These are phyloP conservation scores for Phytophthora cryptogea DNA, from an alignment of 352 stramenopile genomes.

Conservation along the genomic window DNA sequence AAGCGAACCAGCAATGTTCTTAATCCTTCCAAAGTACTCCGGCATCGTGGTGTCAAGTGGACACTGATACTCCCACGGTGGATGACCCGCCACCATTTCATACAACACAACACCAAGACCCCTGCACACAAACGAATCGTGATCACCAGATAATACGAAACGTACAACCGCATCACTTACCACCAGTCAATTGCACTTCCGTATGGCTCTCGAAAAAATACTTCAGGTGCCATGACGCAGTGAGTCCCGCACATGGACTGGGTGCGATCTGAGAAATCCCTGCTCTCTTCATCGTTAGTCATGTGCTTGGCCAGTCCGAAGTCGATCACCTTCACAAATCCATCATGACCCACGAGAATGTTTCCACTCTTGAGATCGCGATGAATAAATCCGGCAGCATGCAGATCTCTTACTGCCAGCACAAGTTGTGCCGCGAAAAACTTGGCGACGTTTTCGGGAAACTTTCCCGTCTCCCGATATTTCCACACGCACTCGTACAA, in stretches of 20 bases:
- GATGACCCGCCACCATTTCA: slow-evolving; percentile 68
- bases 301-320: slow-evolving; percentile 66
- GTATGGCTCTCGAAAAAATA: slow-evolving; percentile 49
- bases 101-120: slow-evolving; percentile 73
- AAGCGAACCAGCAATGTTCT: slow-evolving; percentile 2
- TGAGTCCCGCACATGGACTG: slow-evolving; percentile 71
- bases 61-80: slow-evolving; percentile 76
- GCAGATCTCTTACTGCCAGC: slow-evolving; percentile 56
- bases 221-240: slow-evolving; percentile 77
- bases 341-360: slow-evolving; percentile 48
- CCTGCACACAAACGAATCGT: slow-evolving; percentile 34
- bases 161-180: slow-evolving; percentile 30
- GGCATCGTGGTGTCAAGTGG: slow-evolving; percentile 20
- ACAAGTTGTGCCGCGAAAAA: slow-evolving; percentile 76
- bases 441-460: slow-evolving; percentile 59
- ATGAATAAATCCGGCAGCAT: slow-evolving; percentile 63
- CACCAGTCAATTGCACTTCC: slow-evolving; percentile 68
- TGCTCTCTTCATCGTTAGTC: background rate
- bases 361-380: slow-evolving; percentile 86
- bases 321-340: slow-evolving; percentile 69
- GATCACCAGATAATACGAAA: background rate
- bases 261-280: slow-evolving; percentile 11
- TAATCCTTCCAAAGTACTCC: slow-evolving; percentile 45
- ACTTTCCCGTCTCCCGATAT: slow-evolving; percentile 39
- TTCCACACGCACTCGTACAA: slow-evolving; percentile 79